A percentile compares a stretch with the other conserved stretches of the same genome.
phyloP scores from a whole-genome alignment of 345 rosid genomes.

The Hibiscus tridactylites region DNA sequence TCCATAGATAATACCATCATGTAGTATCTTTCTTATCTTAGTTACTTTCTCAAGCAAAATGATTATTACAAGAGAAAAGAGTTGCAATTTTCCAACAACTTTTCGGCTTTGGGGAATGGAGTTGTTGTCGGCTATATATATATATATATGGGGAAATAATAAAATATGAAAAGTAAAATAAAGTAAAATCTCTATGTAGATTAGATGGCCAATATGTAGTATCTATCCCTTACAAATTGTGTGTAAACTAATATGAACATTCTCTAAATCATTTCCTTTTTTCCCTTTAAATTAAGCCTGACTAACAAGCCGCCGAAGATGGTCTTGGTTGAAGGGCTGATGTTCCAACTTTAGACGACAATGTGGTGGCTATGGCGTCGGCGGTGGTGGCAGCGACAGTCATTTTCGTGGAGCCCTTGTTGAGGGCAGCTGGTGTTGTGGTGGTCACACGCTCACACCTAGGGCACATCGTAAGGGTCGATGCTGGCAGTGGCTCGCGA shows the following conservation, averaged over 20 bases:
- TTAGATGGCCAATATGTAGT: constrained; percentile 10
- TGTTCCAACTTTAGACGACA: constrained; percentile 31
- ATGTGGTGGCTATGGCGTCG: constrained; percentile 3
- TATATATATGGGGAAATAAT: neutral
- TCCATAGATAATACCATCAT: too few relatives aligned
- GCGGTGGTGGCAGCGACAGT: constrained; percentile 6
- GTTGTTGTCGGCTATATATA: neutral
- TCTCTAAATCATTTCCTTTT: neutral
- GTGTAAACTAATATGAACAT: constrained; percentile 19
- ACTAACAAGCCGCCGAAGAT: constrained; percentile 37
- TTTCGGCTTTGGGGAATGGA: neutral
- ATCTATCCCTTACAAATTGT: constrained; percentile 13
- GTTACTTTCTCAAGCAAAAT: too few relatives aligned
- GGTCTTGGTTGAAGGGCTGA: constrained; percentile 32
- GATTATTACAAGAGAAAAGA: neutral
- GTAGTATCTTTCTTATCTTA: too few relatives aligned
- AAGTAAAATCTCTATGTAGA: constrained; percentile 10
- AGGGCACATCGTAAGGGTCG: constrained; percentile 91
- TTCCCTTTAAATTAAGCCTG: neutral
- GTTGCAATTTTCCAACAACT: too few relatives aligned
- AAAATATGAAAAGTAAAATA: neutral
- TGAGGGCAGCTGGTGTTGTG: constrained; percentile 9
- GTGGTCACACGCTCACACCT: constrained; percentile 73
- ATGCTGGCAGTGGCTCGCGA: constrained; percentile 47
- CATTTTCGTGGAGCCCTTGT: constrained; percentile 19